Evolutionary conservation across 306 rosid genomes (phyloP), one percentile per base, ranked within the genome.

Genomic region (Cicer chorassanicum): DNA sequence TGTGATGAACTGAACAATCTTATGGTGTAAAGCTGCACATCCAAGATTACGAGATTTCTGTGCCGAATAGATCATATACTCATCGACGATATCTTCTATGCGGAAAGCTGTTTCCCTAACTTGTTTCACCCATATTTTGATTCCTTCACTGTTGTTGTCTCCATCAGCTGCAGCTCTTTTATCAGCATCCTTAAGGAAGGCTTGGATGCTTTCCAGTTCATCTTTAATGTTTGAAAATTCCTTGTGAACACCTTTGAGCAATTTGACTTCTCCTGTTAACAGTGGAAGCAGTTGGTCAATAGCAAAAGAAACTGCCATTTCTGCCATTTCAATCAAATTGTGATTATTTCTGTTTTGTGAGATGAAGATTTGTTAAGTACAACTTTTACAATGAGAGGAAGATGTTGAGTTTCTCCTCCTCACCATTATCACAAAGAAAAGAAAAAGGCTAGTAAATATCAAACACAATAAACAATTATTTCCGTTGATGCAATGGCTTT

Each of bases 121-220:
- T 57, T 55, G 45, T 44, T 8, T 75, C 38, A 75, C 15, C 56
- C 44, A 12, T n/a, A 5, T 6, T 42, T 53, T 65, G 13, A 65
- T 15, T 9, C 66, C 51, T 0, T 41, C 66, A 9, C 8, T 11
- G 2, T 0, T 65, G 9, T 50, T 2, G 1, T n/a, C 45, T 50
- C 15, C 16, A 4, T 9, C 42, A 12, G 12, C 13, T 8, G 1
- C 65, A 41, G 76, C 65, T n/a, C 5, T 71, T 55, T 0, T 54
- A 54, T 71, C 76, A 9, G 75, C 65, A 54, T 38, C 19, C 0
- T 54, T 71, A 0, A 71, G 39, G 9, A 11, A 18, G 13, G 12
- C 53, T 18, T 71, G 19, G 4, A 71, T 71, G 42, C 8, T 18
- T 11, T 54, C 53, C 0, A 54, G 24, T 71, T 54, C 76, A 6